phyloP scores from a whole-genome alignment of 2,329 filamentous ascomycete genomes.

The Phialophora macrospora region DNA sequence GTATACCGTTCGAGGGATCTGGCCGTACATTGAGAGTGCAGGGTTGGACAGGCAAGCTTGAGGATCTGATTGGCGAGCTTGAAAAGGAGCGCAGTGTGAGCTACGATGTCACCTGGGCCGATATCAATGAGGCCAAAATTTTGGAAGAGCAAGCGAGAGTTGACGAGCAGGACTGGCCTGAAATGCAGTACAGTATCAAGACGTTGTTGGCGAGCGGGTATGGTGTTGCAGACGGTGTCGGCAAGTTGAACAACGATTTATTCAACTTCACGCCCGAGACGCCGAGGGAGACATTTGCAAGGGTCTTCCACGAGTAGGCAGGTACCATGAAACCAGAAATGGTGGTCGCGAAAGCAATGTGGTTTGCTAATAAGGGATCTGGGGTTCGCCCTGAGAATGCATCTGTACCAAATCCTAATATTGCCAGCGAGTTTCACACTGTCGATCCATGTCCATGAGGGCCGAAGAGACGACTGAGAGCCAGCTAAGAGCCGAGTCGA shows the following conservation, averaged over 20 bases:
- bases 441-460: too few species aligned
- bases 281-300: slow-evolving; percentile 17
- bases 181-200: slow-evolving; percentile 27
- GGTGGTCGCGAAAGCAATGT: not conserved
- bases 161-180: slow-evolving; percentile 15
- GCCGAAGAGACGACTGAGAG: too few species aligned
- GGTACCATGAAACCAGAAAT: not conserved
- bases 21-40: slow-evolving; percentile 23
- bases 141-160: slow-evolving; percentile 22
- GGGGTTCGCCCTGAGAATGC: not conserved
- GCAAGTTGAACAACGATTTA: slow-evolving; percentile 18
- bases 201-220: slow-evolving; percentile 23
- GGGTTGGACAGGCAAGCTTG: slow-evolving; percentile 25
- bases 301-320: slow-evolving; percentile 9
- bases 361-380: not conserved
- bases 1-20: slow-evolving; percentile 10
- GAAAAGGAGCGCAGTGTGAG: slow-evolving; percentile 14
- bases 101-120: slow-evolving; percentile 19
- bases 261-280: slow-evolving; percentile 19
- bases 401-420: not conserved
- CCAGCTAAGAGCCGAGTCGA: too few species aligned
- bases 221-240: slow-evolving; percentile 25
- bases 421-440: too few species aligned
- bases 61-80: slow-evolving; percentile 18
- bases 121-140: slow-evolving; percentile 16